Conservation (phyloP, 1,139 yeast species). For the Geotrichum siamense region DNA sequence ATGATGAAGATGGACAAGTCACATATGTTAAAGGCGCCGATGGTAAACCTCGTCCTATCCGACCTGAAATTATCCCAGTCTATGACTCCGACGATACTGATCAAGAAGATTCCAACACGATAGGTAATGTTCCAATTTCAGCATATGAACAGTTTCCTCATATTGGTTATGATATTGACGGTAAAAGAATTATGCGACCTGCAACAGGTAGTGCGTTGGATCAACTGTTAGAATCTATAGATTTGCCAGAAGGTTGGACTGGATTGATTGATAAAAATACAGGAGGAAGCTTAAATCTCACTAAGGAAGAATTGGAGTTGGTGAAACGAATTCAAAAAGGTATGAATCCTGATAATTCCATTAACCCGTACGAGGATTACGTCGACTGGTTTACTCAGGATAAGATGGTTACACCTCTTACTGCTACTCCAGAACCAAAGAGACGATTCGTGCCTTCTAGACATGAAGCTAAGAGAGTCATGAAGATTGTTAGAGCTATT, state of each 20-base stretch:
- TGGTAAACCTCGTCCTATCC: slow-evolving; percentile 66
- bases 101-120: slow-evolving; percentile 73
- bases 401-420: slow-evolving; percentile 82
- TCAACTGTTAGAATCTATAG: slow-evolving; percentile 78
- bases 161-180: slow-evolving; percentile 93
- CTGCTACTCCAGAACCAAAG: slow-evolving; percentile 94
- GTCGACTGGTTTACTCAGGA: slow-evolving; percentile 92
- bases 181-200: slow-evolving; percentile 97
- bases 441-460: slow-evolving; percentile 94
- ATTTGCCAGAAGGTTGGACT: slow-evolving; percentile 97
- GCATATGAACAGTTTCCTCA: slow-evolving; percentile 98
- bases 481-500: slow-evolving; percentile 94
- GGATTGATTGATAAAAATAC: slow-evolving; percentile 88
- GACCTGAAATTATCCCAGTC: slow-evolving; percentile 86
- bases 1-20: slow-evolving; percentile 21
- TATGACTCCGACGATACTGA: slow-evolving; percentile 94
- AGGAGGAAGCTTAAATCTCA: slow-evolving; percentile 77
- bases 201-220: slow-evolving; percentile 95
- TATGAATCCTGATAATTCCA: slow-evolving; percentile 70
- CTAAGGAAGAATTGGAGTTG: slow-evolving; percentile 84
- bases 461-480: slow-evolving; percentile 90
- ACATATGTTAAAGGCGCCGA: slow-evolving; percentile 48
- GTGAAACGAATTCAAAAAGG: slow-evolving; percentile 80
- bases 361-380: slow-evolving; percentile 88
- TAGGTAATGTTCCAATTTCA: slow-evolving; percentile 85